A percentile compares a stretch with the other conserved stretches of the same genome.
These are phyloP conservation scores for Hevea brasiliensis DNA, from an alignment of 345 rosid genomes.

Conservation along the genomic window DNA sequence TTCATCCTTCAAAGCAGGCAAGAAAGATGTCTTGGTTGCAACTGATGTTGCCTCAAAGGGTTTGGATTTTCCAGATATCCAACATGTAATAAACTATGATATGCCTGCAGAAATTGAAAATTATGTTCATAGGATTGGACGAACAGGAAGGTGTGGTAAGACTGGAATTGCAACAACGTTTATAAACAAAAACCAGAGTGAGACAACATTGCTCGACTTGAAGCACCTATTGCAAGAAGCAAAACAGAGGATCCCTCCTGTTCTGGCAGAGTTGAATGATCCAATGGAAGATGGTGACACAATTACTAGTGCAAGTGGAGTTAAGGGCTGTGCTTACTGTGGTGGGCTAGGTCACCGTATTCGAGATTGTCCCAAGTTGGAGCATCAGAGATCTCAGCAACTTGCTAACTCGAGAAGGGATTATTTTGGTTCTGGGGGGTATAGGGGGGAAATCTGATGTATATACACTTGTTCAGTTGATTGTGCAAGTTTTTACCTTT, in stretches of 20 bases:
- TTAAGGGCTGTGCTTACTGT: slow-evolving; percentile 92
- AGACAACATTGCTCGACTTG: slow-evolving; percentile 79
- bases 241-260: slow-evolving; percentile 91
- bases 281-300: slow-evolving; percentile 85
- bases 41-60: slow-evolving; percentile 96
- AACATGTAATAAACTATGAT: slow-evolving; percentile 89
- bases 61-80: slow-evolving; percentile 87
- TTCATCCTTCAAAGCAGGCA: slow-evolving; percentile 76
- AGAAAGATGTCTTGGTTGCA: slow-evolving; percentile 87
- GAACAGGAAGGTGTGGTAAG: slow-evolving; percentile 93
- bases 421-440: slow-evolving; percentile 90
- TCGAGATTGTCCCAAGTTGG: slow-evolving; percentile 82
- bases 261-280: slow-evolving; percentile 79
- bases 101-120: slow-evolving; percentile 97
- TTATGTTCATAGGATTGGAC: slow-evolving; percentile 88
- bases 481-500: neutral
- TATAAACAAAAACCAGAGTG: slow-evolving; percentile 92
- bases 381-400: slow-evolving; percentile 80
- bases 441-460: slow-evolving; percentile 61
- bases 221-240: slow-evolving; percentile 91
- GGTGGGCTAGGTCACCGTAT: slow-evolving; percentile 94
- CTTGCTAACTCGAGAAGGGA: slow-evolving; percentile 81
- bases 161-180: slow-evolving; percentile 93
- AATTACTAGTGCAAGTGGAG: slow-evolving; percentile 70
- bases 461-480: neutral